A percentile compares a stretch with the other conserved stretches of the same genome.
phyloP scores from a whole-genome alignment of 225 moss, liverwort and hornwort genomes.

The Physcomitrium patens region DNA sequence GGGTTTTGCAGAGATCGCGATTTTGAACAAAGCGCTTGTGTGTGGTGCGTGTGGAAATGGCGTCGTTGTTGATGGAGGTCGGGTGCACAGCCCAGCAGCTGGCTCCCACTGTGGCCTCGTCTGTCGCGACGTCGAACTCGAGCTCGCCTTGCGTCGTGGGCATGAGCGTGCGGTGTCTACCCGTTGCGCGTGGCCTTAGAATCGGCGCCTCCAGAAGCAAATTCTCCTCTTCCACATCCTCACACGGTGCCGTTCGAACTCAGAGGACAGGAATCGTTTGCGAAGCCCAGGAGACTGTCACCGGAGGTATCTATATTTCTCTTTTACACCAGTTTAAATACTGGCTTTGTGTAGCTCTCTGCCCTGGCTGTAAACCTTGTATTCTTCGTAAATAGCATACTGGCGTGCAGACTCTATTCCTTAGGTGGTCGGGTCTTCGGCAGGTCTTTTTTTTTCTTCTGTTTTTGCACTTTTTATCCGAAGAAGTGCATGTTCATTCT shows the following conservation, averaged over 20 bases:
- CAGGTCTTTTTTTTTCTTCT: too few species aligned
- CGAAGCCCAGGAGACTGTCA: constrained; percentile 53
- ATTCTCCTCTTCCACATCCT: not conserved
- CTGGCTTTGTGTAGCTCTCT: not conserved
- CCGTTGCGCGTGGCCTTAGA: constrained; percentile 40
- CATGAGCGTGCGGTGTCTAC: constrained; percentile 37
- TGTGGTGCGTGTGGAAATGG: constrained; percentile 22
- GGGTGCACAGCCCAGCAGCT: constrained; percentile 36
- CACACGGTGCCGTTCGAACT: constrained; percentile 21
- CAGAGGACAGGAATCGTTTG: constrained; percentile 40
- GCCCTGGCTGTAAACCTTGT: not conserved
- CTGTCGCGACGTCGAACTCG: constrained; percentile 27
- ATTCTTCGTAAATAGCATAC: not conserved
- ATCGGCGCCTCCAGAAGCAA: constrained; percentile 32
- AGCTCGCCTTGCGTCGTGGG: constrained; percentile 39
- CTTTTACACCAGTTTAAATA: not conserved
- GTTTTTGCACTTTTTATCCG: too few species aligned
- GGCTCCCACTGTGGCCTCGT: not conserved
- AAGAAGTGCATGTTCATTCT: too few species aligned
- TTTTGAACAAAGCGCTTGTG: constrained; percentile 22
- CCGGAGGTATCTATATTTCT: constrained; percentile 35
- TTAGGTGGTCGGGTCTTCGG: too few species aligned
- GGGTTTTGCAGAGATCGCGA: not conserved
- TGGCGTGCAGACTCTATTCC: too few species aligned
- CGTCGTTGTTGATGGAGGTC: constrained; percentile 43